These are phyloP conservation scores for Centaurea solstitialis DNA, from an alignment of 129 eudicot species.

Conservation along the genomic window DNA sequence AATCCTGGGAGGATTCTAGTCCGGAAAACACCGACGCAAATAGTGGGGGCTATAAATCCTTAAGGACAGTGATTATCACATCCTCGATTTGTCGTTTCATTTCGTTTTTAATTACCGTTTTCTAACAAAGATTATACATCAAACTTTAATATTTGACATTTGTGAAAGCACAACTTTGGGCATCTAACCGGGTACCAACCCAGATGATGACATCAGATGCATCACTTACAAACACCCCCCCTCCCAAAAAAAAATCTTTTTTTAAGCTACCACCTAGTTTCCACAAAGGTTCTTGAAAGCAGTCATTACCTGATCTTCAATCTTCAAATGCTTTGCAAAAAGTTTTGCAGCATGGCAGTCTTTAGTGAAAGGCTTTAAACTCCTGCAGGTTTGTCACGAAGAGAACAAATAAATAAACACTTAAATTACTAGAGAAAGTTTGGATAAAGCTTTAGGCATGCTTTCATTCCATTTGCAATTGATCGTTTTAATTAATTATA, in stretches of 20 bases:
- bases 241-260: neutral
- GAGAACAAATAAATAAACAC: neutral
- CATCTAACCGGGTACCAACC: neutral
- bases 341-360: conserved; percentile 86
- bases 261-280: neutral
- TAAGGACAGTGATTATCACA: no score
- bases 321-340: conserved; percentile 94
- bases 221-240: neutral
- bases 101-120: no score
- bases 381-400: conserved; percentile 47
- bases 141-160: neutral
- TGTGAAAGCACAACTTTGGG: neutral
- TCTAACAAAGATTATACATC: no score
- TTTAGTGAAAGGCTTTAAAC: conserved; percentile 73
- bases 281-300: neutral
- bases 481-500: neutral
- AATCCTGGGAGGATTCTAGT: no score
- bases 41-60: no score
- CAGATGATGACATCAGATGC: neutral
- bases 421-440: neutral
- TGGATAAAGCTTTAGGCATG: conserved; percentile 3
- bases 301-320: conserved; percentile 78
- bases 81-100: no score
- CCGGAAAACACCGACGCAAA: no score
- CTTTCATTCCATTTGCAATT: neutral